Base-by-base conservation (phyloP, 768 basidiomycete genomes). In the Suillus sp. region DNA sequence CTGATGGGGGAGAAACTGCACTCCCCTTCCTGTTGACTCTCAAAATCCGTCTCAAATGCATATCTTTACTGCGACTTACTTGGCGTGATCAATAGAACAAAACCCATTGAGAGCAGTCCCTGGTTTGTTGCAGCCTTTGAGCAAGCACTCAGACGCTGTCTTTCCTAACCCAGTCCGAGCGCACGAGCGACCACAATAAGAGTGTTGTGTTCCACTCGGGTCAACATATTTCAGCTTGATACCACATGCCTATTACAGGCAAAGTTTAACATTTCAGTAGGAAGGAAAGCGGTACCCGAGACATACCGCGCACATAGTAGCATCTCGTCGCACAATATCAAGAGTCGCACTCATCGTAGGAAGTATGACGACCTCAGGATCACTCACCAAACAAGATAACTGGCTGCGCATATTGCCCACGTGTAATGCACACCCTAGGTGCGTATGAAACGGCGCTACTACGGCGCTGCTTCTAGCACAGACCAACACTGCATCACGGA, bases 161-260 rank as follows among this genome's bases (percentile, higher is more conserved):
- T 74, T 68, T 47, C 75, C 78, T 63, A 77, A 80, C 64, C 68
- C 69, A 40, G 74, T 80, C 53, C 84, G 78, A 60, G 87, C 87
- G 69, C 87, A 88, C 57, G 81, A 85, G 66, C 80, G 84, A 67
- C 87, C 80, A 68, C 87, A 88, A 70, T 83, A 89, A 37, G 82
- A 79, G 68, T 88, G 86, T 65, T 79, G 79, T 65, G 78, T 73
- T 20, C 87, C 87, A 64, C 83, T 80, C n/a, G 69, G 37, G 67
- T 87, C 87, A n/a, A 85, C 73, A 70, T 82, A 88, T 77, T 85
- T 88, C 16, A 86, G 85, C 71, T 81, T 86, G 63, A 78, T 78
- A 16, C 84, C 82, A 73, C 87, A 89, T 62, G 80, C 80, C 87
- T 88, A 65, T 37, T 27, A 11, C 42, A 30, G 6, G 59, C 20